Evolutionary conservation across 805 yeast species (phyloP).

Genomic region (Myxozyma geophila): DNA sequence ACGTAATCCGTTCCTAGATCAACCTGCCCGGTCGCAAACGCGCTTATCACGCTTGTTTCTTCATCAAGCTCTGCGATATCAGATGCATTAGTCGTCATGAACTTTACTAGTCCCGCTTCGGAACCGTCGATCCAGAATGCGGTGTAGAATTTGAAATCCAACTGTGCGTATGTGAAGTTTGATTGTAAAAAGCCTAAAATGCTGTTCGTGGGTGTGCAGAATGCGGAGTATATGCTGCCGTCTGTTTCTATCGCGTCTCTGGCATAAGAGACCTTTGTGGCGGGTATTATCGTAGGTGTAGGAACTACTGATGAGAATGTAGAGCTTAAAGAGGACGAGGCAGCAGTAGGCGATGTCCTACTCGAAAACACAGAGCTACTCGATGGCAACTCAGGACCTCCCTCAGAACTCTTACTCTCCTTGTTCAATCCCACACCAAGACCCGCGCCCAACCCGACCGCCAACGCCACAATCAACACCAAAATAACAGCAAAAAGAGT

Average conservation of each 20-base stretch:
- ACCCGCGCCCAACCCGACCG: slow-evolving; percentile 13
- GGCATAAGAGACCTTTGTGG: not conserved
- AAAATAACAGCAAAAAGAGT: not conserved
- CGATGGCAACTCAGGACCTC: not conserved
- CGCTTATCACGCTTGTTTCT: not conserved
- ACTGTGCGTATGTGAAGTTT: not conserved
- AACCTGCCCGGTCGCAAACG: slow-evolving; percentile 7
- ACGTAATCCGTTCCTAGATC: not conserved
- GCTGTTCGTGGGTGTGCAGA: slow-evolving; percentile 4
- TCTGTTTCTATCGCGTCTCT: not conserved
- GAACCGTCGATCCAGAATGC: slow-evolving; percentile 14
- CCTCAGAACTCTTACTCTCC: not conserved
- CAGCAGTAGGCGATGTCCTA: not conserved
- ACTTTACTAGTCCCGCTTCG: slow-evolving; percentile 1
- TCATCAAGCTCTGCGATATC: not conserved
- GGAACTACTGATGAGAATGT: not conserved
- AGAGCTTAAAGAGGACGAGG: not conserved
- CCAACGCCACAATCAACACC: not conserved
- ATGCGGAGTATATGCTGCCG: not conserved
- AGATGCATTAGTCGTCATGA: not conserved
- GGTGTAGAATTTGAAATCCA: slow-evolving; percentile 3
- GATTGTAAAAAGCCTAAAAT: slow-evolving; percentile 3
- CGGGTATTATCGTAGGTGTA: not conserved
- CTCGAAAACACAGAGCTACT: not conserved
- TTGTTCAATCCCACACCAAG: slow-evolving; percentile 11